These are phyloP conservation scores for Casaregolazyma suthepensis DNA, from an alignment of 1,139 yeast species.

Conservation along the genomic window DNA sequence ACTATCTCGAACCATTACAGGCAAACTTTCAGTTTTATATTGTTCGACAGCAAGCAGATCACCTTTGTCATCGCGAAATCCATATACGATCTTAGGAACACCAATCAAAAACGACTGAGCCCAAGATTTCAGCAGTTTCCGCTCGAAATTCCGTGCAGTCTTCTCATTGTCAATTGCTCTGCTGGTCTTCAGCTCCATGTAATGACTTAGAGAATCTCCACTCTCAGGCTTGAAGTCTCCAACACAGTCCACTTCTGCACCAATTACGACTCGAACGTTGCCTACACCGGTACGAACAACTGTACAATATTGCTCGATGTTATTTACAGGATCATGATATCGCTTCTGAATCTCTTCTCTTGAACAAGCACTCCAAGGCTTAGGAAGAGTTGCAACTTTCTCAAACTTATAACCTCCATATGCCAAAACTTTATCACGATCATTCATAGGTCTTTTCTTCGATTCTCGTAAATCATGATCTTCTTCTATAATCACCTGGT, in stretches of 20 bases:
- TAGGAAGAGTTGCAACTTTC: conserved; percentile 62
- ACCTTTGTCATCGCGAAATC: conserved; percentile 73
- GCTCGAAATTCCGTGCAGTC: conserved; percentile 58
- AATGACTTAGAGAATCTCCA: conserved; percentile 54
- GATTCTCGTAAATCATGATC: conserved; percentile 40
- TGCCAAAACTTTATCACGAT: conserved; percentile 29
- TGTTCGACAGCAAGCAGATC: conserved; percentile 63
- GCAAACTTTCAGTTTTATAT: conserved; percentile 72
- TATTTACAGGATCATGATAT: conserved; percentile 49
- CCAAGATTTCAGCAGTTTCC: conserved; percentile 76
- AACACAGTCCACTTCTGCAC: conserved; percentile 89
- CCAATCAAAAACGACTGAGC: conserved; percentile 90
- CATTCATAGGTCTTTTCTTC: conserved; percentile 22
- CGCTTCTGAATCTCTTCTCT: conserved; percentile 65
- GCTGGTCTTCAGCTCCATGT: conserved; percentile 79
- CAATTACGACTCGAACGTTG: conserved; percentile 57
- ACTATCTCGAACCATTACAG: conserved; percentile 44
- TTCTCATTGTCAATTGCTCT: conserved; percentile 47
- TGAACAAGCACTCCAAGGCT: conserved; percentile 67
- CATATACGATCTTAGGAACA: conserved; percentile 68
- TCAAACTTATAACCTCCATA: conserved; percentile 71
- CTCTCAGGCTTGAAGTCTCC: conserved; percentile 66
- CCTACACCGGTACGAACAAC: conserved; percentile 85
- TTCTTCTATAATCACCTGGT: conserved; percentile 74
- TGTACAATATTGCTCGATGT: conserved; percentile 69